Conservation (phyloP, 2,329 filamentous ascomycete genomes). For the Fusarium albosuccineum region DNA sequence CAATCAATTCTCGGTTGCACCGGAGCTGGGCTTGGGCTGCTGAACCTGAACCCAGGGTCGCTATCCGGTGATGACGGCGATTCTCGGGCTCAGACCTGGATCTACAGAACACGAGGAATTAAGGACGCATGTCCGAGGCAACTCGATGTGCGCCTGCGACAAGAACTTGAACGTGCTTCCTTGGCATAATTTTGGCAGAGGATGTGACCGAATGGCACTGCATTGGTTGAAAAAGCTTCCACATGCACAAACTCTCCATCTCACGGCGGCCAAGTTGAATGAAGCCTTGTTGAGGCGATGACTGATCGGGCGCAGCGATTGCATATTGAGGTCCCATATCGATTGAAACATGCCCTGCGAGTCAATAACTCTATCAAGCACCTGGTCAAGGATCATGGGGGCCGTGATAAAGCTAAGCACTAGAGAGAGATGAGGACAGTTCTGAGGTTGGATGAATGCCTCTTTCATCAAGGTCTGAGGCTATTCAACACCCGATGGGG, state of each 20-base stretch:
- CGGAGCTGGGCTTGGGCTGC: conserved; percentile 10
- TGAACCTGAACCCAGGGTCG: not conserved
- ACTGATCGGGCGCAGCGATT: conserved; percentile 1
- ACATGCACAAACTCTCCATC: not conserved
- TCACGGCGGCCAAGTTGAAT: not conserved
- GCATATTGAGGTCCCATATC: conserved; percentile 1
- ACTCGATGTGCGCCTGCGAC: not conserved
- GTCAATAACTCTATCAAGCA: conserved; percentile 2
- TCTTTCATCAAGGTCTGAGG: not conserved
- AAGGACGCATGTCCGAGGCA: not conserved
- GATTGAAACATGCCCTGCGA: conserved; percentile 1
- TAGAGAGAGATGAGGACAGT: not conserved
- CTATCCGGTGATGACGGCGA: conserved; percentile 8
- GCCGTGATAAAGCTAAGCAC: conserved; percentile 7
- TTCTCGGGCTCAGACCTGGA: conserved; percentile 6
- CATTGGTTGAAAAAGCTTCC: not conserved
- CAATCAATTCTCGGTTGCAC: conserved; percentile 20
- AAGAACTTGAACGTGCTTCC: not conserved
- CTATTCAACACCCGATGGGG: not conserved
- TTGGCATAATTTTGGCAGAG: not conserved
- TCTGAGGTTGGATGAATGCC: not conserved
- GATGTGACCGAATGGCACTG: no score
- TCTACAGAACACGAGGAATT: conserved; percentile 8
- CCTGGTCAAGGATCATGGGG: not conserved
- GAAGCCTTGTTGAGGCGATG: not conserved